phyloP scores from a whole-genome alignment of 768 basidiomycete genomes.

The Lyophyllum atratum region DNA sequence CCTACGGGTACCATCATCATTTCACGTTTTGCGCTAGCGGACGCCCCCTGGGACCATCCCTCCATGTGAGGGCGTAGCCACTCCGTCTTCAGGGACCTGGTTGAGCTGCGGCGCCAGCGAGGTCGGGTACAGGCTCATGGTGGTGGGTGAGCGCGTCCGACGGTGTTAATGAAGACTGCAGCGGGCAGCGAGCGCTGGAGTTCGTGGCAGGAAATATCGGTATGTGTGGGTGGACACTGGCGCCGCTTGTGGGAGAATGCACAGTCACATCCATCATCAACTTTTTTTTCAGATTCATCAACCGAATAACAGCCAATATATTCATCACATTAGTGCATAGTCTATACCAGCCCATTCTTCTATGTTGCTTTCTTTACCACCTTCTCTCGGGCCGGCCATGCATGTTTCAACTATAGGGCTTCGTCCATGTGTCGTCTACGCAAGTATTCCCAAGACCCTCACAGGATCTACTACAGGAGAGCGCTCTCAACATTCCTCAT shows the following conservation, averaged over 20 bases:
- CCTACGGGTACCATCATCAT: too few species aligned
- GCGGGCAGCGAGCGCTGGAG: neutral
- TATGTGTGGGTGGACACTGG: neutral
- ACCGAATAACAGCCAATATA: neutral
- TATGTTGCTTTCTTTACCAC: too few species aligned
- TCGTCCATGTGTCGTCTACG: too few species aligned
- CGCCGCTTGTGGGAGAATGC: neutral
- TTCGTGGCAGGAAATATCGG: neutral
- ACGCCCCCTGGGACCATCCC: conserved; percentile 53
- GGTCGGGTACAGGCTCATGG: conserved; percentile 51
- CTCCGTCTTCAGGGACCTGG: conserved; percentile 50
- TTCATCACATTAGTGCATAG: too few species aligned
- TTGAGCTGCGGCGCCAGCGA: conserved; percentile 49
- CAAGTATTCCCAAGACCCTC: too few species aligned
- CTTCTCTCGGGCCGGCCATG: too few species aligned
- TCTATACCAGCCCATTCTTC: too few species aligned
- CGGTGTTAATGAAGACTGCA: neutral
- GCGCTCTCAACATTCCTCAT: too few species aligned
- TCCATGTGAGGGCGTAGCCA: conserved; percentile 53
- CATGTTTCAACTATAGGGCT: too few species aligned
- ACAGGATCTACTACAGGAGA: too few species aligned
- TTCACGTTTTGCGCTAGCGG: too few species aligned
- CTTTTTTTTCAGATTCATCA: neutral
- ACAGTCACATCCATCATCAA: neutral
- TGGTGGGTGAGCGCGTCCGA: neutral